Evolutionary conservation across 257 asterid genomes (phyloP).

Genomic region (Solanum etuberosum): DNA sequence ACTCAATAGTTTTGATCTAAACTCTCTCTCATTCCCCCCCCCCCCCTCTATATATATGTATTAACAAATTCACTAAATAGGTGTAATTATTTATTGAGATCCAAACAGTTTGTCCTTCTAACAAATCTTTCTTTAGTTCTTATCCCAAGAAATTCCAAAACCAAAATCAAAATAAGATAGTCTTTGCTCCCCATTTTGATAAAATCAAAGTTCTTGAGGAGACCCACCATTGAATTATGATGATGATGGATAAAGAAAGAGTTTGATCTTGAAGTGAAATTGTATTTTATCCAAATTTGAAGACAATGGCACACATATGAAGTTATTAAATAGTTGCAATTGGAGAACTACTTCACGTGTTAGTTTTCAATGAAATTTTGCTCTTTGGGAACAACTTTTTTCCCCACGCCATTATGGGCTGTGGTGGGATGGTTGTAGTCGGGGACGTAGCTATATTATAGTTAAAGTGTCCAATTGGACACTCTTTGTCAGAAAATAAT

Average conservation of each 20-base stretch:
- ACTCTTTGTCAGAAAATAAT: too few relatives aligned
- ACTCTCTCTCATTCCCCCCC: too few relatives aligned
- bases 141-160: slow-evolving; percentile 7
- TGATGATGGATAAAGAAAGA: slow-evolving; percentile 3
- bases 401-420: neutral
- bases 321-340: neutral
- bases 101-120: neutral
- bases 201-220: slow-evolving; percentile 5
- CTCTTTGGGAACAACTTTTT: neutral
- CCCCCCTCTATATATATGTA: too few relatives aligned
- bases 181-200: slow-evolving; percentile 30
- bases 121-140: neutral
- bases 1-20: neutral
- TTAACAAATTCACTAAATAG: neutral
- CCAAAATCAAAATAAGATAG: slow-evolving; percentile 24
- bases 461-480: too few relatives aligned
- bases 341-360: slow-evolving; percentile 4
- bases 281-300: slow-evolving; percentile 8
- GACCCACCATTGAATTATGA: slow-evolving; percentile 26
- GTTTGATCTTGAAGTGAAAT: neutral
- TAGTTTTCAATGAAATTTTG: slow-evolving; percentile 14
- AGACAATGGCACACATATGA: neutral
- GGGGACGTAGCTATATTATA: too few relatives aligned
- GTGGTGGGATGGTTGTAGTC: too few relatives aligned
- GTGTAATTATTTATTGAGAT: neutral